Evolutionary conservation across 1,284 basidiomycete species (phyloP), one percentile per base, ranked within the genome.

Genomic region (Rhodotorula sp.): DNA sequence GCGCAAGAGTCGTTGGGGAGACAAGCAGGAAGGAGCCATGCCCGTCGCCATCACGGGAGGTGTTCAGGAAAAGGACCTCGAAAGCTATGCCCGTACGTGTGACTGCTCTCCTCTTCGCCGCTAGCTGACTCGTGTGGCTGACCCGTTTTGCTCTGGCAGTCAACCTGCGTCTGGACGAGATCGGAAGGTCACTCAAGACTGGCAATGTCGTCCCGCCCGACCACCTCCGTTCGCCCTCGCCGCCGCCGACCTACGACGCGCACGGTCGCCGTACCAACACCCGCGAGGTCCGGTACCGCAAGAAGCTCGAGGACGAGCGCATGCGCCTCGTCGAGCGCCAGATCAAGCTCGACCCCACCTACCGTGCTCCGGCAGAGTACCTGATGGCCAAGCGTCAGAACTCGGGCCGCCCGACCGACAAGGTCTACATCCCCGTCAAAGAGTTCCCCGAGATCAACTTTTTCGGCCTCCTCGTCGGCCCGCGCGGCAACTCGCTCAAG

Each of bases 381-480:
- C 91, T 96, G 71, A 79, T 82, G 58, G 79, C 80, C 60, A 93
- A 95, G 80, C 90, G 93, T 79, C 93, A 94, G 80, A 89, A 91
- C 60, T 91, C 90, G 51, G 90, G 91, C 70, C 87, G 93, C 62
- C 93, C 94, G 22, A 90, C 90, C 60, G 96, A 99, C 72, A 99
- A 99, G 82, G 95, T 99, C 69, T 99, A 98, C 80, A 95, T 99
- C 73, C 96, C 96, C 42, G 93, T 98, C 79, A 97, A 99, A 81
- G 96, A 99, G 83, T 99, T 99, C 79, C 96, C 96, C 7, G 95
- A 99, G 82, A 99, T 99, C 85, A 99, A 99, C 82, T 99, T 99
- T 82, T 99, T 99, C 78, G 96, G 96, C 78, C 85, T 99, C 70
- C 87, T 99, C 70, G 95, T 99, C 73, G 96, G 96, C 54, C 96